phyloP scores from a whole-genome alignment of 257 asterid species.

The Jacaranda copaia region DNA sequence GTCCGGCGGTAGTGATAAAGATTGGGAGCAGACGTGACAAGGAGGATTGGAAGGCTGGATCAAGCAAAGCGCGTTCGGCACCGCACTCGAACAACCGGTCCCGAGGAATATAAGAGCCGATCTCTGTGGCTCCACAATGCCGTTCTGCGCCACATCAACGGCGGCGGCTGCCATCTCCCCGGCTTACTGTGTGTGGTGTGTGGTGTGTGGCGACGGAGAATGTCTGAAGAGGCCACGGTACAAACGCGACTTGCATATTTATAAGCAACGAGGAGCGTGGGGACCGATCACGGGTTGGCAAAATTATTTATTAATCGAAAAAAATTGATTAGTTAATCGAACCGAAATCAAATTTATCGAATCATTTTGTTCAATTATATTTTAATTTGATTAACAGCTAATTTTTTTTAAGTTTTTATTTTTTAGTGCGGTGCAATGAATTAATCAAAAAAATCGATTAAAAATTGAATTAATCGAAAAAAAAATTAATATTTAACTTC shows the following conservation, averaged over 20 bases:
- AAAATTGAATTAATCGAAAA: no score
- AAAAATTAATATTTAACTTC: no score
- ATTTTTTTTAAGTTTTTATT: no score
- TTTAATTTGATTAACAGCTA: no score
- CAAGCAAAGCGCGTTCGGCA: slow-evolving; percentile 86
- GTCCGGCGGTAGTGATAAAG: slow-evolving; percentile 73
- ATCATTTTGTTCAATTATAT: no score
- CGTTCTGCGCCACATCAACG: slow-evolving; percentile 48
- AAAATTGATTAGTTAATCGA: no score
- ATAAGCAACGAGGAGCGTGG: background rate
- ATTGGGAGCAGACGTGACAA: slow-evolving; percentile 76
- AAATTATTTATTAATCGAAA: no score
- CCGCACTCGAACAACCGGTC: slow-evolving; percentile 96
- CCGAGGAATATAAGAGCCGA: slow-evolving; percentile 91
- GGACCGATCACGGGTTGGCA: no score
- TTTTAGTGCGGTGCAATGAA: no score
- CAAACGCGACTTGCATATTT: background rate
- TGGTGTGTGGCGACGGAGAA: background rate
- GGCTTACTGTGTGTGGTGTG: slow-evolving; percentile 19
- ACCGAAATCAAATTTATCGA: no score
- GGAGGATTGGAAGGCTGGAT: slow-evolving; percentile 91
- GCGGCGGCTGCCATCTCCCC: slow-evolving; percentile 44
- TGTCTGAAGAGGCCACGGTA: background rate
- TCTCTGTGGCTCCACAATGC: slow-evolving; percentile 53
- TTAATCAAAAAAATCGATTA: no score